Conservation (phyloP, 108 stramenopile genomes). For the Pseudonitzschia pungens region DNA sequence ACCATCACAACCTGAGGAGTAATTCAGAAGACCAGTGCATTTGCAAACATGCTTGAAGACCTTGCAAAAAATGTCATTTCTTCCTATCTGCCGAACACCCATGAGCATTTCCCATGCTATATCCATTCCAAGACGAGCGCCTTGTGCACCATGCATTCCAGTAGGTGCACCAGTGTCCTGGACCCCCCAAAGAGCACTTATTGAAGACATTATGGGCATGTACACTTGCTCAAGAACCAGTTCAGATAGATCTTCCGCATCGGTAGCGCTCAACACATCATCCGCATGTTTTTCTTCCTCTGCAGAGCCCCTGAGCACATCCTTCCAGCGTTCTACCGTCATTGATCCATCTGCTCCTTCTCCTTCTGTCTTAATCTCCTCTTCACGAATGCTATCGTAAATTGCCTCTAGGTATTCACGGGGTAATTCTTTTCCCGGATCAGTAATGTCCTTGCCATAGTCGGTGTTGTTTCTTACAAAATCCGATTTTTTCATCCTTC, state of each 20-base stretch:
- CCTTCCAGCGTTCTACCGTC: conserved; percentile 91
- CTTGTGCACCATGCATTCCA: conserved; percentile 59
- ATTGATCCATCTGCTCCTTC: conserved; percentile 88
- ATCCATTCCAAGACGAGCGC: conserved; percentile 83
- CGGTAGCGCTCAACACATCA: conserved; percentile 25
- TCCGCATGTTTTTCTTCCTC: conserved; percentile 33
- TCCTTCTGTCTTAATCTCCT: conserved; percentile 87
- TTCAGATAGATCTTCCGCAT: conserved; percentile 71
- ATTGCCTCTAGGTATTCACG: conserved; percentile 84
- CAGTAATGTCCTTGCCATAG: conserved; percentile 92
- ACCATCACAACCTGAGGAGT: conserved; percentile 36
- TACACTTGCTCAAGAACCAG: conserved; percentile 79
- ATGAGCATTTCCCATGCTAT: conserved; percentile 72
- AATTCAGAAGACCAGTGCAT: conserved; percentile 68
- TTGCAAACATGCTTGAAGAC: conserved; percentile 65
- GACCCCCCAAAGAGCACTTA: conserved; percentile 79
- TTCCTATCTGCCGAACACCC: conserved; percentile 62
- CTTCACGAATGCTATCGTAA: conserved; percentile 81
- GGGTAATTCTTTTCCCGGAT: conserved; percentile 80
- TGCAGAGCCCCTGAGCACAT: conserved; percentile 63
- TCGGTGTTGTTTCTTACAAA: conserved; percentile 92
- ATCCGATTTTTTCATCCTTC: conserved; percentile 88
- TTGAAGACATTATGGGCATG: conserved; percentile 78
- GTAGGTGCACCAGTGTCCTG: conserved; percentile 32
- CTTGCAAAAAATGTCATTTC: conserved; percentile 77